Evolutionary conservation across 140 eudicot species (phyloP), one percentile per base, ranked within the genome.

Genomic region (Anethum foeniculum): DNA sequence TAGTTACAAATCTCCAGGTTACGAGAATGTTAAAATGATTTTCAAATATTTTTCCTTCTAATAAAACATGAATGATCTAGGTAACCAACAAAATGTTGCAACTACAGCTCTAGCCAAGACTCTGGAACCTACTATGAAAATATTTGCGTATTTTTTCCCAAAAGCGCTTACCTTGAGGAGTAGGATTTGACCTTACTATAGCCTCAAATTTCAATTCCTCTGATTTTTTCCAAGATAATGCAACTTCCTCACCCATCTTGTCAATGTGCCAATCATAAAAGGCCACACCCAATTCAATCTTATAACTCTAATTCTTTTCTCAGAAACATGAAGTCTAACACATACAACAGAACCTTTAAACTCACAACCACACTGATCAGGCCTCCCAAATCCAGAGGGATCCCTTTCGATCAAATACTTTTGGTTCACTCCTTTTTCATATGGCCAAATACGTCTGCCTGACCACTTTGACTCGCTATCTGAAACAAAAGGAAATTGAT

Each of bases 381-480:
- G 85, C 51, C 92, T 86, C 36, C 97, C 97, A 48, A 89, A 89
- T 54, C 97, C 97, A 49, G 88, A 81, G 9, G 85, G 90, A 36
- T 94, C 94, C 82, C 90, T 82, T 80, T 94, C 97, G 21, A 92
- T 89, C 77, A 89, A 48, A 79, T 23, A 47, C 60, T 44, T 86
- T 23, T 27, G 54, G 38, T 41, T 62, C 76, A 85, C 90, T 8
- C 81, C 79, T 72, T 56, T 74, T 13, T 81, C 86, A 11, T 87
- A 81, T 44, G 98, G 97, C 96, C 96, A 94, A 77, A 88, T 71
- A 47, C 60, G 80, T 18, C 90, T 85, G 36, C 97, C 97, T 6
- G 88, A 79, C 94, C 93, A 92, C 81, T 77, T 85, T 2, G 82
- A 34, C 25, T 94, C 93, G 68, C 88, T 85, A 84, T 85, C 85